These are phyloP conservation scores for Antarctomyces pellizariae DNA, from an alignment of 495 filamentous ascomycete species.

Conservation along the genomic window DNA sequence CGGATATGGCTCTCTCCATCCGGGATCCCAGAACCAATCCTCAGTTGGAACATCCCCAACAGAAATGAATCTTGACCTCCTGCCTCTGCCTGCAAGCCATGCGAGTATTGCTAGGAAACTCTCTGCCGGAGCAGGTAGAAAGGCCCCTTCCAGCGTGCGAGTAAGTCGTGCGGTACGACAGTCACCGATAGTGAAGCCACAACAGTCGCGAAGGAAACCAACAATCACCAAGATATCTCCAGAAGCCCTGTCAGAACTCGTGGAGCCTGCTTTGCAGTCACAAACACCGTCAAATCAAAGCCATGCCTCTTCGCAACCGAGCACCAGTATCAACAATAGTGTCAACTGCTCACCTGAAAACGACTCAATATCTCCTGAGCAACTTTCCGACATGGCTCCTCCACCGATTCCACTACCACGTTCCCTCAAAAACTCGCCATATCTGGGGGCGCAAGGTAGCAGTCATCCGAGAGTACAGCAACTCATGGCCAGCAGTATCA, in stretches of 20 bases:
- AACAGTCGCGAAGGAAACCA: constrained; percentile 16
- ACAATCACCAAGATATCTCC: constrained; percentile 31
- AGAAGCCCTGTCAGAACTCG: constrained; percentile 28
- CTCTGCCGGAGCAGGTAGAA: constrained; percentile 10
- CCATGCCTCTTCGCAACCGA: constrained; percentile 11
- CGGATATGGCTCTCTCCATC: constrained; percentile 13
- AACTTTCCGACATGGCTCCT: constrained; percentile 31
- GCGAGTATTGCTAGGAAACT: constrained; percentile 17
- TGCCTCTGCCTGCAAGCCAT: constrained; percentile 13
- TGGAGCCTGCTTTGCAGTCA: constrained; percentile 12
- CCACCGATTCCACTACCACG: constrained; percentile 26
- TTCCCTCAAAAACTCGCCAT: constrained; percentile 24
- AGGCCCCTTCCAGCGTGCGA: constrained; percentile 6
- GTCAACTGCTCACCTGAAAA: too few species aligned
- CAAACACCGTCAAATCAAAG: too few species aligned
- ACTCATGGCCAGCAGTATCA: too few species aligned
- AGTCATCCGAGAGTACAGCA: constrained; percentile 1
- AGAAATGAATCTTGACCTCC: constrained; percentile 21
- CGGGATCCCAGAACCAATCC: constrained; percentile 19
- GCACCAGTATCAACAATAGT: constrained; percentile 9
- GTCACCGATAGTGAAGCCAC: constrained; percentile 68
- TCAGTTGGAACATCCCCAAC: constrained; percentile 21
- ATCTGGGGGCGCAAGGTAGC: constrained; percentile 19
- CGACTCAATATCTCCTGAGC: constrained; percentile 29
- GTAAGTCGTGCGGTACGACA: constrained; percentile 29